Conservation (phyloP, 2,329 filamentous ascomycete genomes). For the Curvularia sp. region DNA sequence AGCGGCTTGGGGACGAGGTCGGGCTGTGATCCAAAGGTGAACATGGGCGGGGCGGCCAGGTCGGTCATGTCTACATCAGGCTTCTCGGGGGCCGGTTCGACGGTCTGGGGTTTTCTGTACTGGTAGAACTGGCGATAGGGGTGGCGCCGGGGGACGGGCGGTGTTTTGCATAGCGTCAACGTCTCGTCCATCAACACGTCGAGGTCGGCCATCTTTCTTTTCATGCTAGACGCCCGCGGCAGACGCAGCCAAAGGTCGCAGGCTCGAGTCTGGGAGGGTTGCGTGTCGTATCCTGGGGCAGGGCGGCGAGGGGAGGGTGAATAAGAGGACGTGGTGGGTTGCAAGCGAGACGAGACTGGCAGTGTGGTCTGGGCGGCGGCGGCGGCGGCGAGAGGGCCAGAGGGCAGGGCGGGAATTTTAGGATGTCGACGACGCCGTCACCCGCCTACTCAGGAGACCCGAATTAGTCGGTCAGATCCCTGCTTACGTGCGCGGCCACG, state of each 20-base stretch:
- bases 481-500: slow-evolving; percentile 27
- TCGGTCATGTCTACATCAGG: slow-evolving; percentile 15
- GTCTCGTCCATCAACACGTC: slow-evolving; percentile 22
- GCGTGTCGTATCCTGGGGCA: not conserved
- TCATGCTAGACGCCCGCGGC: slow-evolving; percentile 14
- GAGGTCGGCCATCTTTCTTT: slow-evolving; percentile 21
- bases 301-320: not conserved
- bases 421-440: slow-evolving; percentile 27
- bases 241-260: slow-evolving; percentile 4
- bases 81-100: slow-evolving; percentile 12
- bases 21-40: slow-evolving; percentile 14
- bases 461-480: slow-evolving; percentile 25
- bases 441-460: slow-evolving; percentile 25
- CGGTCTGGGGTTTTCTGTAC: slow-evolving; percentile 23
- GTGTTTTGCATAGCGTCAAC: slow-evolving; percentile 24
- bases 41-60: slow-evolving; percentile 17
- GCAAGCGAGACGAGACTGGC: slow-evolving; percentile 22
- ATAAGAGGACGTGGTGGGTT: slow-evolving; percentile 6
- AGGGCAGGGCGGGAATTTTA: slow-evolving; percentile 29
- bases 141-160: slow-evolving; percentile 25
- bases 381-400: slow-evolving; percentile 13
- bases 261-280: slow-evolving; percentile 14
- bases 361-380: slow-evolving; percentile 24
- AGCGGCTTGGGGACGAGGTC: slow-evolving; percentile 37
- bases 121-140: slow-evolving; percentile 24